Evolutionary conservation across 352 stramenopile genomes (phyloP), one percentile per base, ranked within the genome.

Genomic region (Phytopythium montanum): DNA sequence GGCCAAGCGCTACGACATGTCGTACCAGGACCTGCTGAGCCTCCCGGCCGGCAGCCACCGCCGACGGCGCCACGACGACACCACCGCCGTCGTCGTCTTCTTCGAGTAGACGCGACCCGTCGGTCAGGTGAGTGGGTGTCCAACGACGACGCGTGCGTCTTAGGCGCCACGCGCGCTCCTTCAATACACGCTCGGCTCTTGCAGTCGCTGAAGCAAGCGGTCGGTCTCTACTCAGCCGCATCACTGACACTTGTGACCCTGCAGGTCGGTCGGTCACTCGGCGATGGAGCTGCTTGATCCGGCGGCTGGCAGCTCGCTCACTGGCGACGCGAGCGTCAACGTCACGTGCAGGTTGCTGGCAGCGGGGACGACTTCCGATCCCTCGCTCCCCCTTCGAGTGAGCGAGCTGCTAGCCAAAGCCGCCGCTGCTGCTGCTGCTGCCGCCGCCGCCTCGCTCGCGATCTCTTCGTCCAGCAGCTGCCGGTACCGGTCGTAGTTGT

Each of bases 31-130:
- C 36, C 58, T 97, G 51, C 64, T 94, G 62, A 85, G 76, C 33
- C 55, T 98, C 48, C 87, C 90, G 2, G 73, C 87, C 10, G 93
- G 93, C 48, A 85, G 73, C 55, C 71, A 83, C 53, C 87, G 93
- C 28, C 85, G 93, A 29, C 85, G 81, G 56, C 86, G 90, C 58
- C 92, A 98, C 74, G 93, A 98, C 70, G 93, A 98, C 66, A 97
- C 94, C 28, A 98, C 88, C 8, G 92, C 90, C 33, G 69, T 97
- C 13, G 90, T 98, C 31, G 69, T 98, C 21, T 96, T 93, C 68
- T 90, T 95, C 56, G 70, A 90, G 42, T 87, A 79, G 14, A 31
- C 23, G 41, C 33, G 54, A 8, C n/a, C 23, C 29, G 25, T 31
- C 53, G 23, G 45, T 9, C 36, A 38, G 33, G 12, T 29, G 54